Evolutionary conservation across 2,329 filamentous ascomycete species (phyloP).

Genomic region (Hypoxylon sp.): DNA sequence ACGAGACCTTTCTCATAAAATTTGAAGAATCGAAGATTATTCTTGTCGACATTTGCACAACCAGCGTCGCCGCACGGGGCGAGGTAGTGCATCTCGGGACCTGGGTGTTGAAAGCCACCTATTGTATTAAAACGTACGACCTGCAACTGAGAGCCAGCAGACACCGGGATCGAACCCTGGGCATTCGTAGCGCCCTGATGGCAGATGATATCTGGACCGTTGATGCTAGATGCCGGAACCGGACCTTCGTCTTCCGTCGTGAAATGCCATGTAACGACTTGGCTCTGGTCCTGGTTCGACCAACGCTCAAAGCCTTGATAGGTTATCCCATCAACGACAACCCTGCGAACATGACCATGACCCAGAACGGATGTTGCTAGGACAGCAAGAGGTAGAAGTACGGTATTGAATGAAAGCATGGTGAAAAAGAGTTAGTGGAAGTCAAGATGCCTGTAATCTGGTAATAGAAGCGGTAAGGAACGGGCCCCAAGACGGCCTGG

Average conservation of each 20-base stretch:
- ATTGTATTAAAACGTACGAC: conserved; percentile 48
- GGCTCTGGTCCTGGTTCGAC: conserved; percentile 48
- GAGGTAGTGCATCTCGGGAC: conserved; percentile 54
- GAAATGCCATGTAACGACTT: conserved; percentile 47
- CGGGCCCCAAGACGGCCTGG: not conserved
- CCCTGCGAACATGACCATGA: conserved; percentile 44
- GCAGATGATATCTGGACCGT: conserved; percentile 42
- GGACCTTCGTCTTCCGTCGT: conserved; percentile 45
- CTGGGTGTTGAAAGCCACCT: conserved; percentile 45
- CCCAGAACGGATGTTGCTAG: conserved; percentile 24
- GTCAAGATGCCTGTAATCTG: not conserved
- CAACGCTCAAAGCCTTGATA: conserved; percentile 51
- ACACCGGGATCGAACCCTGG: conserved; percentile 36
- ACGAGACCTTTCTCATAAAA: conserved; percentile 49
- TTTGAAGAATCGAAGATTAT: conserved; percentile 51
- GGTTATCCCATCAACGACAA: conserved; percentile 36
- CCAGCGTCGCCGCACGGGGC: conserved; percentile 53
- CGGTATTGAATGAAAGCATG: conserved; percentile 35
- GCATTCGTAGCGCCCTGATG: conserved; percentile 39
- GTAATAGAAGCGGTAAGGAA: not conserved
- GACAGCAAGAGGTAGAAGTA: conserved; percentile 31
- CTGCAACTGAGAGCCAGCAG: conserved; percentile 48
- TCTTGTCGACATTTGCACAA: conserved; percentile 51
- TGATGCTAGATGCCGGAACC: conserved; percentile 30
- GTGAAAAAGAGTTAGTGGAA: conserved; percentile 4